Base-by-base conservation (phyloP, 108 stramenopile species). In the Nitzschia sp. region DNA sequence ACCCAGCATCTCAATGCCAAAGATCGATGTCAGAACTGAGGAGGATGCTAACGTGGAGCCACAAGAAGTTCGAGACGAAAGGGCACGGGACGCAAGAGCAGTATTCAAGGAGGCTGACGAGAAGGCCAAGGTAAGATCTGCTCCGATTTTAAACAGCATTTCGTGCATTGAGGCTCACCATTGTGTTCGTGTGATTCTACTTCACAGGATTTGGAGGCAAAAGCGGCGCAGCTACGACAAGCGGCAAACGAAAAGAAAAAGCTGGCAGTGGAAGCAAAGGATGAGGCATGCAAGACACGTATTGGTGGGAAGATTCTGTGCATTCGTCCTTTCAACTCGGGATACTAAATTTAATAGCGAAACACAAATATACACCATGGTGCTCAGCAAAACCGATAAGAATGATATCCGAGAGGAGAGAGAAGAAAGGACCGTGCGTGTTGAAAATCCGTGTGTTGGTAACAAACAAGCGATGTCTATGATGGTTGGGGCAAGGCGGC, bases 251-350 rank as follows among this genome's bases (percentile, higher is more conserved):
- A 79, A 29, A 85, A 85, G 48, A 89, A 90, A 78, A 83, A 88
- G 66, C 58, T 68, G 22, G 83, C 85, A 34, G 82, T 78, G 60
- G 71, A 61, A 26, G 86, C 86, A 21, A 94, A 94, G 79, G 90
- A 86, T 77, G 81, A 80, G 34, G 93, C 93, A 3, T 94, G 93
- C 63, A 72, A 61, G 22, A 90, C 88, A 23, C 81, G 90, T 70
- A 74, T 75, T 2, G 93, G 93, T 58, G 93, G 93, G 45, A 94
- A 94, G 69, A 35, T 89, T 19, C 50, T 93, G 11, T 93, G 92
- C 71, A 57, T 93, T 68, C 87, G 90, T 32, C 81, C 83, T 29
- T 75, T 87, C 44, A 78, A 75, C 32, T 57, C 64, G 50, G 91
- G 91, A 59, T 93, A 84, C 62, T 93, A 89, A 71, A 44, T 25